Base-by-base conservation (phyloP, 768 basidiomycete species). In the Suillus tomentosus region DNA sequence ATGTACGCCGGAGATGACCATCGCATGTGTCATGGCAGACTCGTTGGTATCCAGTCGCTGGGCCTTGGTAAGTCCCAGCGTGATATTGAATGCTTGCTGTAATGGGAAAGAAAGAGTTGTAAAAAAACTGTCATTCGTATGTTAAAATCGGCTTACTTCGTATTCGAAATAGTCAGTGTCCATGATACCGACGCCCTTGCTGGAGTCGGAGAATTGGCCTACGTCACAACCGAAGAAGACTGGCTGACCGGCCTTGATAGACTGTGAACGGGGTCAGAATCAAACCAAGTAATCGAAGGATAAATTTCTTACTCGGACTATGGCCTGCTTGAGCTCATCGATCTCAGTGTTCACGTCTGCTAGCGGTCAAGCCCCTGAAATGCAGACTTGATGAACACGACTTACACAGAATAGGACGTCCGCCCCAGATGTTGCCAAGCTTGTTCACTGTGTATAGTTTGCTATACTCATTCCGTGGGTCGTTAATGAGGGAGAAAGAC, bases 141-240 rank as follows among this genome's bases (percentile, higher is more conserved):
- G 17, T 13, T 37, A 62, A 27, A 55, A 60, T 37, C n/a, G 40
- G 60, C 60, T 39, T 34, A 89, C 91, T 84, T 92, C 90, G 72
- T 92, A 92, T 70, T 93, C 89, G 73, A 88, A 94, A 24, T 96
- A 81, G 17, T 84, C 84, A 31, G 87, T 85, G 72, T 95, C 95
- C 95, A 96, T 93, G 67, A 97, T 87, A 31, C 96, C 96, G 2
- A 82, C 75, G 15, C 67, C 75, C 39, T 72, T 74, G 31, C 76
- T 69, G 27, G 81, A 79, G 68, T 92, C 88, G 5, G 89, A 91
- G 73, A 87, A 92, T 72, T 97, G 86, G 42, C 95, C 95, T 53
- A 97, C 95, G 73, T 99, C 96, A 73, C 96, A 97, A 0, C 95
- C 96, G 72, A 98, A 98, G 85, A 96, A 97, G 53, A 96, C 90